Evolutionary conservation across 306 rosid species (phyloP).

Genomic region (Astragalus glycyphyllos): DNA sequence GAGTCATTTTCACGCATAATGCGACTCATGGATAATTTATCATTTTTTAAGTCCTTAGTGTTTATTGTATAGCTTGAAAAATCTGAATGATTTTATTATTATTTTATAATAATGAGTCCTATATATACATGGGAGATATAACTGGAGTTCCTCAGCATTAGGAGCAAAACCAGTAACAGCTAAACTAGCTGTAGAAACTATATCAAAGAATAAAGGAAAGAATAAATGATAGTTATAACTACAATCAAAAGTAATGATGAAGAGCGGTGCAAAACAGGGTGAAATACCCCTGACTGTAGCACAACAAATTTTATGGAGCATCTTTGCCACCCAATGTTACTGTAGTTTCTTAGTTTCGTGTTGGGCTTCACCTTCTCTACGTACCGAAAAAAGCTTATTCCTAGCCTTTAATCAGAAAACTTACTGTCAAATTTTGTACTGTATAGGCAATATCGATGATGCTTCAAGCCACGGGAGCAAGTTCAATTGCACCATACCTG

Average conservation of each 20-base stretch:
- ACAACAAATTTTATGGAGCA: too few relatives aligned
- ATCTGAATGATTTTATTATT: background rate
- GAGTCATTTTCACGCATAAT: conserved; percentile 31
- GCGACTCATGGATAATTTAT: background rate
- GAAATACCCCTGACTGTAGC: conserved; percentile 11
- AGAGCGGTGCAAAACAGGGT: background rate
- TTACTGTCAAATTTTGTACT: conserved; percentile 23
- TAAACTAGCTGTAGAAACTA: conserved; percentile 1
- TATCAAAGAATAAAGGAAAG: conserved; percentile 1
- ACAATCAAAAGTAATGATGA: conserved; percentile 13
- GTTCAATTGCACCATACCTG: conserved; percentile 51
- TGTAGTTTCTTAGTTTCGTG: too few relatives aligned
- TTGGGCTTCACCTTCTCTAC: too few relatives aligned
- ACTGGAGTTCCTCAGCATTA: background rate
- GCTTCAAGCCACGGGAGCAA: conserved; percentile 82
- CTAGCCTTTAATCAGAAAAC: conserved; percentile 15
- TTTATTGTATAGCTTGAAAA: conserved; percentile 12
- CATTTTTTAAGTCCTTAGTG: conserved; percentile 14
- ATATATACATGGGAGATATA: background rate
- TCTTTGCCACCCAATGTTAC: too few relatives aligned
- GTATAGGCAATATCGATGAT: conserved; percentile 74
- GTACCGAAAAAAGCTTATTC: too few relatives aligned
- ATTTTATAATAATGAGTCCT: background rate
- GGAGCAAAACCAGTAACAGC: background rate
- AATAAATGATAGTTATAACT: background rate